A percentile compares a stretch with the other conserved stretches of the same genome.
These are phyloP conservation scores for Podila minutissima DNA, from an alignment of 192 early-diverging fungal species.

Conservation along the genomic window DNA sequence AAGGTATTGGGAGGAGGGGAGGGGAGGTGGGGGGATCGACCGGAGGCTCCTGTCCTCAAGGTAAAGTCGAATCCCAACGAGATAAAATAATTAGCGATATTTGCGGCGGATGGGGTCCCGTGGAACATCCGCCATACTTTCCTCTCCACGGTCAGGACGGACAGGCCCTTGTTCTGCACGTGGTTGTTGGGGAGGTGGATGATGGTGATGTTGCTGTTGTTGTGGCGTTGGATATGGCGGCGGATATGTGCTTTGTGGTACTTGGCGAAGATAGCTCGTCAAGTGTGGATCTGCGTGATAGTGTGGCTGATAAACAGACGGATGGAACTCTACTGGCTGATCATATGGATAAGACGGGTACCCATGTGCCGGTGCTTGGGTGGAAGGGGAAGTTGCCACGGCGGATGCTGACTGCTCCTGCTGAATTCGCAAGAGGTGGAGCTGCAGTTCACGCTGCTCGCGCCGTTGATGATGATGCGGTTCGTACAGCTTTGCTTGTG, in stretches of 20 bases:
- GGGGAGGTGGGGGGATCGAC: background rate
- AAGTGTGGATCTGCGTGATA: background rate
- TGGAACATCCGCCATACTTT: conserved; percentile 5
- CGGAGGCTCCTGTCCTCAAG: background rate
- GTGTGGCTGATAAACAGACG: no score
- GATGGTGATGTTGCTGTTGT: conserved; percentile 4
- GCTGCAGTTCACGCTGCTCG: background rate
- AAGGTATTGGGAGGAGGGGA: conserved; percentile 1
- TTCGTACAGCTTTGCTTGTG: background rate
- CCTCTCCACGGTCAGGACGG: background rate
- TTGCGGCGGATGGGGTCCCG: conserved; percentile 20
- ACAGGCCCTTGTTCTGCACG: background rate
- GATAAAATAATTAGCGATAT: conserved; percentile 9
- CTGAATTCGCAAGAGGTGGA: background rate
- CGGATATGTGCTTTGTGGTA: background rate
- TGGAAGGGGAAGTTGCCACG: background rate
- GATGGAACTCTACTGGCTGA: no score
- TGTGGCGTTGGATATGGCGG: conserved; percentile 1
- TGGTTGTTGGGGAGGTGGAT: background rate
- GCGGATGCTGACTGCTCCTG: background rate
- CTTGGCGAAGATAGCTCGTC: background rate
- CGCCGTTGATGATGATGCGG: background rate
- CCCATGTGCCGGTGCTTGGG: background rate
- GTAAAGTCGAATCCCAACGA: background rate
- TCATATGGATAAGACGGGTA: background rate